A percentile compares a stretch with the other conserved stretches of the same genome.
These are phyloP conservation scores for Cicer pinnatifidum DNA, from an alignment of 306 rosid genomes.

Conservation along the genomic window DNA sequence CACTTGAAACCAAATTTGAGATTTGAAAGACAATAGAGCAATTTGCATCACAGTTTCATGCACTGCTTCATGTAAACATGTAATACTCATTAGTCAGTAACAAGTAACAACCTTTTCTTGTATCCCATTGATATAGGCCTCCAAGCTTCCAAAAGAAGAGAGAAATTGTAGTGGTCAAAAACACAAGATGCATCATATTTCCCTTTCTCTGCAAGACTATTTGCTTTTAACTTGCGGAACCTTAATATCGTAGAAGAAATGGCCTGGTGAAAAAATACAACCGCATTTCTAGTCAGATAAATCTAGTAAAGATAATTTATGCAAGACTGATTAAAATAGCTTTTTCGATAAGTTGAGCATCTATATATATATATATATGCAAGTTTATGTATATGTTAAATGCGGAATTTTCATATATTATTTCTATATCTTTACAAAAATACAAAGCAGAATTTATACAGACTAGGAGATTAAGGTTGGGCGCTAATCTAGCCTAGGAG, in stretches of 20 bases:
- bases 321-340: slow-evolving; percentile 33
- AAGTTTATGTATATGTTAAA: slow-evolving; percentile 7
- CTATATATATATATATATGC: neutral
- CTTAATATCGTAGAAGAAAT: slow-evolving; percentile 69
- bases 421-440: no score
- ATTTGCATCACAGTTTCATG: no score
- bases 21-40: no score
- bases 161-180: slow-evolving; percentile 49
- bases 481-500: no score
- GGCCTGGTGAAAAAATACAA: slow-evolving; percentile 58
- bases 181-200: slow-evolving; percentile 46
- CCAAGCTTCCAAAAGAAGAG: slow-evolving; percentile 86
- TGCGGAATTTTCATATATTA: no score
- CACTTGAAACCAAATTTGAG: no score
- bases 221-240: slow-evolving; percentile 66
- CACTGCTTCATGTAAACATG: no score
- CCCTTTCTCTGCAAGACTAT: slow-evolving; percentile 43
- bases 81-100: slow-evolving; percentile 15
- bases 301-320: slow-evolving; percentile 17
- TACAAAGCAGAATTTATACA: no score
- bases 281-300: slow-evolving; percentile 33
- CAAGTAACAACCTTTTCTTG: slow-evolving; percentile 71
- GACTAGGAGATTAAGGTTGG: no score
- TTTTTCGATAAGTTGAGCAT: slow-evolving; percentile 21
- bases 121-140: slow-evolving; percentile 89